phyloP scores from a whole-genome alignment of 2,329 filamentous ascomycete genomes.

The Microdochium nivale region DNA sequence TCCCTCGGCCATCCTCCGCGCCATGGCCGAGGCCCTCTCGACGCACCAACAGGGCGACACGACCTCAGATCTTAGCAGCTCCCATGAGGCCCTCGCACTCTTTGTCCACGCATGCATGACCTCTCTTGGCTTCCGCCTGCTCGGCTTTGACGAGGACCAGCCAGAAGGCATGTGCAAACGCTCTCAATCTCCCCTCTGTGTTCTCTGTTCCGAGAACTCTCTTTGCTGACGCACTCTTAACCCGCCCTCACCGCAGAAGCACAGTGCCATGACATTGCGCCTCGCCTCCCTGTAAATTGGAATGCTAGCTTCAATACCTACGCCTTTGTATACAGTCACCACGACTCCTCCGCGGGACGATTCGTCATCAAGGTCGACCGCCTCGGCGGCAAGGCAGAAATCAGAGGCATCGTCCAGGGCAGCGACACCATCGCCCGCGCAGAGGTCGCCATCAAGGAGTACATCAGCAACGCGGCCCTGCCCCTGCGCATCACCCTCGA shows the following conservation, averaged over 20 bases:
- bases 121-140: slow-evolving; percentile 69
- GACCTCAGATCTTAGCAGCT: slow-evolving; percentile 56
- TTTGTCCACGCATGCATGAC: slow-evolving; percentile 78
- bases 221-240: neutral
- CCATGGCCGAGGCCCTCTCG: slow-evolving; percentile 53
- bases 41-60: slow-evolving; percentile 42
- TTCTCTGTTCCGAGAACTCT: neutral
- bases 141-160: slow-evolving; percentile 80
- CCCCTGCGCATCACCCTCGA: slow-evolving; percentile 46
- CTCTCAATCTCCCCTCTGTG: neutral
- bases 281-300: slow-evolving; percentile 68
- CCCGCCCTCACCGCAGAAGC: slow-evolving; percentile 40
- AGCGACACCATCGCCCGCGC: slow-evolving; percentile 75
- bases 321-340: slow-evolving; percentile 72
- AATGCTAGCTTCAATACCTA: slow-evolving; percentile 64
- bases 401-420: slow-evolving; percentile 69
- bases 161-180: slow-evolving; percentile 50
- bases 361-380: slow-evolving; percentile 77
- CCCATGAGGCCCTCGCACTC: slow-evolving; percentile 77
- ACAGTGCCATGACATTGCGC: slow-evolving; percentile 47
- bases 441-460: slow-evolving; percentile 67
- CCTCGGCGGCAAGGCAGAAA: slow-evolving; percentile 74
- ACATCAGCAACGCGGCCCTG: slow-evolving; percentile 51
- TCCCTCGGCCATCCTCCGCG: slow-evolving; percentile 37
- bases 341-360: slow-evolving; percentile 75